These are phyloP conservation scores for Guillardia theta DNA, from an alignment of 78 protist species.

Conservation along the genomic window DNA sequence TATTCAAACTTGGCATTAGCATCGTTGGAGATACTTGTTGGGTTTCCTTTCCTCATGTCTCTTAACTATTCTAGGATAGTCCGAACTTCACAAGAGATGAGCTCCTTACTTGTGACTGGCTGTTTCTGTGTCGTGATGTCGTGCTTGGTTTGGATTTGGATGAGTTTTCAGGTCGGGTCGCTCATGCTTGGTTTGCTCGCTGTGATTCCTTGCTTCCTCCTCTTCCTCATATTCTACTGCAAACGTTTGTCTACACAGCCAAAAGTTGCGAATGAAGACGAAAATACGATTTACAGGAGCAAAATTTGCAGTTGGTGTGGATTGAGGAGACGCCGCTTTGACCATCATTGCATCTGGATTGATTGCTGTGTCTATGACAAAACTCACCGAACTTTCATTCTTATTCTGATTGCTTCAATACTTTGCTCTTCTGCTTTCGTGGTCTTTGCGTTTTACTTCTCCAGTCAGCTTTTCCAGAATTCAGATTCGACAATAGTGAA, in stretches of 20 bases:
- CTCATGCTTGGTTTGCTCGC: not conserved
- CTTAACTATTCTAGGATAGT: not conserved
- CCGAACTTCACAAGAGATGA: not conserved
- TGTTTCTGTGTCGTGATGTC: not conserved
- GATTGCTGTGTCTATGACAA: not conserved
- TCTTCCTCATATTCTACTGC: not conserved
- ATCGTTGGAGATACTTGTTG: not conserved
- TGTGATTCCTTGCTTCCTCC: not conserved
- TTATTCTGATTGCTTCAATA: not conserved
- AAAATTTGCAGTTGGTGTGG: not conserved
- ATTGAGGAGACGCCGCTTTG: not conserved
- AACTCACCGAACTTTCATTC: not conserved
- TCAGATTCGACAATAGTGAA: not conserved
- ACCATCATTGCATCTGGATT: not conserved
- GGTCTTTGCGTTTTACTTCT: not conserved
- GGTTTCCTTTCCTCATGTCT: not conserved
- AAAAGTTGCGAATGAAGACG: not conserved
- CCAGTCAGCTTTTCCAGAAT: not conserved
- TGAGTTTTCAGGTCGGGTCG: not conserved
- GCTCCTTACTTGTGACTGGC: not conserved
- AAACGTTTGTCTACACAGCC: not conserved
- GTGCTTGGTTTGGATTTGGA: not conserved
- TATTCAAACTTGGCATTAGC: not conserved
- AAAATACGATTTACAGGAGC: not conserved
- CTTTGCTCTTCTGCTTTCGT: not conserved